Conservation (phyloP, 768 basidiomycete species). For the Auriscalpium orientale region DNA sequence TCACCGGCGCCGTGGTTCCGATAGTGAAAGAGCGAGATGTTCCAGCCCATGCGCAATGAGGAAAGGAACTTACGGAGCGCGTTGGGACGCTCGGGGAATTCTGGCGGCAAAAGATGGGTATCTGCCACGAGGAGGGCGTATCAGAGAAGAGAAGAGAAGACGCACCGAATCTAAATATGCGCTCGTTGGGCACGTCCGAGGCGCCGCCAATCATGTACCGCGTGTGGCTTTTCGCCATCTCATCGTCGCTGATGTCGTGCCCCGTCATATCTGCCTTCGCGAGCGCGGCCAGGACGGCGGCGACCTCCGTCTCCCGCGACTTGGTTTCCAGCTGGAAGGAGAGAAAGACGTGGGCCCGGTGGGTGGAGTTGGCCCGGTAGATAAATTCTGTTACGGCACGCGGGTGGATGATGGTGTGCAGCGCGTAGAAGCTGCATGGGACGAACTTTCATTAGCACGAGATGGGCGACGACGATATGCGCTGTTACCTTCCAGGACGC, state of each 20-base stretch:
- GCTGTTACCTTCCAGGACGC: constrained; percentile 63
- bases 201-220: constrained; percentile 93
- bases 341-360: constrained; percentile 77
- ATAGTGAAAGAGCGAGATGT: constrained; percentile 96
- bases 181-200: constrained; percentile 69
- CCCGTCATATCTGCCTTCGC: constrained; percentile 68
- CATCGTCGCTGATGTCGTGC: constrained; percentile 87
- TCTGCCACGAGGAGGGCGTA: background rate
- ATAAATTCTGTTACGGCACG: constrained; percentile 93
- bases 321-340: constrained; percentile 79
- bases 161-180: constrained; percentile 89
- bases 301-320: constrained; percentile 50
- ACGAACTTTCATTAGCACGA: background rate
- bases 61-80: constrained; percentile 87
- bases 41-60: constrained; percentile 80
- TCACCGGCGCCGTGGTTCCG: constrained; percentile 93
- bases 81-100: constrained; percentile 92
- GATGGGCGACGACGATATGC: background rate
- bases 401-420: constrained; percentile 84
- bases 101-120: constrained; percentile 31
- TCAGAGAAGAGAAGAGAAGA: constrained; percentile 4
- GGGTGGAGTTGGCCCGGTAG: constrained; percentile 76
- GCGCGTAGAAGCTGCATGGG: constrained; percentile 64
- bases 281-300: constrained; percentile 56
- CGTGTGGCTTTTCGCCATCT: constrained; percentile 90